Base-by-base conservation (phyloP, 2,329 filamentous ascomycete genomes). In the Alternaria ventricosa region DNA sequence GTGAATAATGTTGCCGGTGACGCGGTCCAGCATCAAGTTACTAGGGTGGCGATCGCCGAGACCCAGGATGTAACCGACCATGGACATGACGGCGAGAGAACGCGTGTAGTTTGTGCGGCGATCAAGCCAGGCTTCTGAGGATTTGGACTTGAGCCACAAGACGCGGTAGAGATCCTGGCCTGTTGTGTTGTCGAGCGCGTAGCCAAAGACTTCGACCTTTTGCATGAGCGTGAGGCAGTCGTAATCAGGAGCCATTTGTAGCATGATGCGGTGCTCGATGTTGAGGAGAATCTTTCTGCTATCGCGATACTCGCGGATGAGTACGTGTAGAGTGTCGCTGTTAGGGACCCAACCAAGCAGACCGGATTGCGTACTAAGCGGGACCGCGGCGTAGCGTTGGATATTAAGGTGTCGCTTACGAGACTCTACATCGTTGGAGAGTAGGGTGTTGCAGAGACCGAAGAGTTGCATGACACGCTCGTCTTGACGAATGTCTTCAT, bases 391-490 rank as follows among this genome's bases (percentile, higher is more conserved):
- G 81, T 97, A 99, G 68, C 93, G 89, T 79, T 98, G 94, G 68
- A 99, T 98, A 73, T 94, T 96, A 68, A 99, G 88, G 81, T 99
- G 96, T 10, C 96, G 90, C 84, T 99, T 99, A 82, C 97, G 96
- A 73, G 92, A 96, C 82, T 99, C 96, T 4, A 93, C 93, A 78
- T 99, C 96, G 75, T 95, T 95, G 49, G 92, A 87, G 45, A 99
- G 88, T 2, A 99, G 87, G 0, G 96, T 99, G 80, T 99, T 99
- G 83, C 95, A 96, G 13, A 99, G 88, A 44, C 96, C 96, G 77
- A 99, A 99, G 36, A 99, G 87, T 81, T 99, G 96, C 96, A 99
- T 99, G 71, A 99, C 96, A 82, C 96, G 91, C 82, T 99, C 96
- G 76, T 99, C 96, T 81, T 99, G 96, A 63, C 96, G 91, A 69